These are phyloP conservation scores for Avicennia marina DNA, from an alignment of 257 asterid genomes.

Conservation along the genomic window DNA sequence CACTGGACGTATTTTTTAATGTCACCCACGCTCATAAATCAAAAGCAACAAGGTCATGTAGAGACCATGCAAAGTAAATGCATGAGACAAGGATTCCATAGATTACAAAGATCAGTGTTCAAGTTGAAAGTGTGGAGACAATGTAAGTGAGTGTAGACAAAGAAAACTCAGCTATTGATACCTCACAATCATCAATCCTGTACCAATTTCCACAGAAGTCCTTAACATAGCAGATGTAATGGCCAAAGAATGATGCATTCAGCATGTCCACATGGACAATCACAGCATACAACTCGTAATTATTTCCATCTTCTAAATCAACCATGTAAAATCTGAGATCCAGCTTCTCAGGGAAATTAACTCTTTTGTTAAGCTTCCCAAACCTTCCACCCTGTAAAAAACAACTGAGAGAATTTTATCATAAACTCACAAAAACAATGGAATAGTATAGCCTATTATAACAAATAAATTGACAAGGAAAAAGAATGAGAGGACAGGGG, in stretches of 20 bases:
- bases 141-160: not conserved
- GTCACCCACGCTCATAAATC: not conserved
- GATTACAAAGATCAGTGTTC: not conserved
- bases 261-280: conserved; percentile 96
- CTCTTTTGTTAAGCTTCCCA: conserved; percentile 95
- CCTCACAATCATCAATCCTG: conserved; percentile 93
- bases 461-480: not conserved
- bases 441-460: conserved; percentile 1
- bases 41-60: not conserved
- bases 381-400: conserved; percentile 86
- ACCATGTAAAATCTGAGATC: conserved; percentile 81
- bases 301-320: conserved; percentile 53
- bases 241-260: conserved; percentile 96
- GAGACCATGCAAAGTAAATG: too few species aligned
- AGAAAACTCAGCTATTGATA: conserved; percentile 18
- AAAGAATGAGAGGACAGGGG: not conserved
- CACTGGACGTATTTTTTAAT: not conserved
- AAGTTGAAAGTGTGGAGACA: not conserved
- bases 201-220: conserved; percentile 86
- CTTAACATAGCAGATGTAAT: conserved; percentile 87
- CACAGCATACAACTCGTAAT: conserved; percentile 93
- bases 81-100: too few species aligned
- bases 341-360: conserved; percentile 78
- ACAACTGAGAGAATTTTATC: conserved; percentile 4
- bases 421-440: conserved; percentile 5